Base-by-base conservation (phyloP, 2,329 filamentous ascomycete genomes). In the Colletotrichum aenigma region DNA sequence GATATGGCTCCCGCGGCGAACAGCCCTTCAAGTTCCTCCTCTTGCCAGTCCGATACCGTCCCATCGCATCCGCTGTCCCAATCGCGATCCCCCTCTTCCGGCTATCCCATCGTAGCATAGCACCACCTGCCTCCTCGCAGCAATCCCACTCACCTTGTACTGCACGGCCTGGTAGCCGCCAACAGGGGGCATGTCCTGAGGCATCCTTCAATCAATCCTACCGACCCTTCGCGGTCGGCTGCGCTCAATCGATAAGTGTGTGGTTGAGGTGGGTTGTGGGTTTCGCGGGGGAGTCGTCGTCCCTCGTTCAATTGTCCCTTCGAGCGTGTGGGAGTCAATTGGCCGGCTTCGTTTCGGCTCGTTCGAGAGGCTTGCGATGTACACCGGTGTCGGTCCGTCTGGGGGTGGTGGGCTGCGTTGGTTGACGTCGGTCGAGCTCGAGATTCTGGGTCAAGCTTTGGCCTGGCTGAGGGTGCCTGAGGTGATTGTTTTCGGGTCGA, bases 151-250 rank as follows among this genome's bases (percentile, higher is more conserved):
- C 86, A 96, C 94, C 93, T 98, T 98, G 91, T 98, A 99, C 88
- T 99, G 97, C 79, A 99, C 94, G 86, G 96, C 94, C 86, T 93
- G 94, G 87, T 99, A 99, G 90, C 97, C 97, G 89, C 96, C 97
- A 83, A 88, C 86, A 81, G 97, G 97, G 89, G 97, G 97, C 92
- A 99, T 95, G 90, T 99, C 97, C 91, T 98, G 96, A 89, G 94
- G 93, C 96, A 98, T 98, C 83, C 79, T 93, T 83, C 71, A 77
- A 66, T 78, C 71, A 78, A 76, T 79, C 70, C 58, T 69, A 74
- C 74, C 70, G 74, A 76, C 66, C 65, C 48, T 48, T 34, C 64
- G 61, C 71, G 70, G 71, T 75, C 74, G 78, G 71, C 71, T 75
- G 65, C 71, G 74, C 38, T 75, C 66, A 60, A 24, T 36, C 34